Evolutionary conservation across 495 filamentous ascomycete species (phyloP).

Genomic region (Parmelia sp.): DNA sequence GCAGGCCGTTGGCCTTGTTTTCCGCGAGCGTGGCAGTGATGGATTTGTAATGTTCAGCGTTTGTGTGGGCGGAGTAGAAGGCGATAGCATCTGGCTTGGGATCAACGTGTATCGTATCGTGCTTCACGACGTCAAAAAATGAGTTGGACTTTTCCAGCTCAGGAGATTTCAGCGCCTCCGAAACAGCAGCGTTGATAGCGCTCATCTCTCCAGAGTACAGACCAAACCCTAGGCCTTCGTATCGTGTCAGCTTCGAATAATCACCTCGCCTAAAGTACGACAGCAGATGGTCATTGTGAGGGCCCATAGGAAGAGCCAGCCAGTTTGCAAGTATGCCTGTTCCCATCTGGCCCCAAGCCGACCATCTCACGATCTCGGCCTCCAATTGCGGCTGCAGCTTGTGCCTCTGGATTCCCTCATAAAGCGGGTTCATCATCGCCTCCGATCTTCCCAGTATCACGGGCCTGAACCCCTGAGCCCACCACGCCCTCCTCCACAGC

Average conservation of each 20-base stretch:
- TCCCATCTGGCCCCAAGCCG: constrained; percentile 93
- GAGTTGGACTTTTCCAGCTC: constrained; percentile 50
- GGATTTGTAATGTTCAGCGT: constrained; percentile 57
- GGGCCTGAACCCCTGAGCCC: constrained; percentile 84
- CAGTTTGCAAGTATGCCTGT: constrained; percentile 75
- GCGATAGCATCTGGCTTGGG: constrained; percentile 60
- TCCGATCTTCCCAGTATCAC: constrained; percentile 74
- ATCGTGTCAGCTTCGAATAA: constrained; percentile 65
- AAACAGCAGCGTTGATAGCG: constrained; percentile 60
- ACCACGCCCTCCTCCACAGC: constrained; percentile 89
- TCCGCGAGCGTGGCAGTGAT: constrained; percentile 55
- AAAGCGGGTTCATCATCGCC: constrained; percentile 77
- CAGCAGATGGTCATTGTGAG: constrained; percentile 65
- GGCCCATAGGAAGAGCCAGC: constrained; percentile 77
- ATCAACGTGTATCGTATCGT: constrained; percentile 59
- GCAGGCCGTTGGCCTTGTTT: constrained; percentile 52
- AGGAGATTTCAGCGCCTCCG: constrained; percentile 50
- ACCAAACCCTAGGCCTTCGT: constrained; percentile 62
- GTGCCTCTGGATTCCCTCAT: constrained; percentile 58
- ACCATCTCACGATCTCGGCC: constrained; percentile 72
- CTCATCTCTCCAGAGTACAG: constrained; percentile 67
- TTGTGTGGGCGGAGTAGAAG: constrained; percentile 60
- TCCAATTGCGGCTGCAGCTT: constrained; percentile 52
- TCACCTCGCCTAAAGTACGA: constrained; percentile 65
- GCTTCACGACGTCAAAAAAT: constrained; percentile 50